A percentile compares a stretch with the other conserved stretches of the same genome.
phyloP scores from a whole-genome alignment of 495 filamentous ascomycete genomes.

The Stereocaulon alpinum region DNA sequence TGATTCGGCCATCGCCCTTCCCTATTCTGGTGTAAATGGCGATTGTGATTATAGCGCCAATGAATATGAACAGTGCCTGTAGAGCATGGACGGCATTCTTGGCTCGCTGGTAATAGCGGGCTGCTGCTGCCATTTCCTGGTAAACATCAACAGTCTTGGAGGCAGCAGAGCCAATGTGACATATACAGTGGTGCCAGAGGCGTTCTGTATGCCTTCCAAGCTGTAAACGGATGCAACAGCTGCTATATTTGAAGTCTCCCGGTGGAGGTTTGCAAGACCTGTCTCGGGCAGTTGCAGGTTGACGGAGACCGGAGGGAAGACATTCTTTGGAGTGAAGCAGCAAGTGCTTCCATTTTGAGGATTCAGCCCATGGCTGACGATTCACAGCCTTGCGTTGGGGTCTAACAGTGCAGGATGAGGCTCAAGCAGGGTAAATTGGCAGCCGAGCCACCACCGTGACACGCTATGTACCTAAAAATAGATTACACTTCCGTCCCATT shows the following conservation, averaged over 20 bases:
- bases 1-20: conserved; percentile 55
- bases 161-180: not conserved
- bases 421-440: not conserved
- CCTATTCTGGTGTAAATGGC: conserved; percentile 57
- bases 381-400: not conserved
- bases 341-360: conserved; percentile 1
- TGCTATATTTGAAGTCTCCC: not conserved
- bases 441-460: conserved; percentile 2
- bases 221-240: not conserved
- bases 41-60: conserved; percentile 64
- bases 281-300: conserved; percentile 7
- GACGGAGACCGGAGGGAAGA: not conserved
- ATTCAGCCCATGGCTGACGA: not conserved
- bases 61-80: conserved; percentile 58
- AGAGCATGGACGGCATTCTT: conserved; percentile 41
- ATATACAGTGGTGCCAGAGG: not conserved
- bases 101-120: conserved; percentile 11
- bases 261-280: not conserved
- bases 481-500: not conserved
- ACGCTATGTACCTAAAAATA: not conserved
- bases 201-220: not conserved
- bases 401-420: not conserved
- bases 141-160: not conserved
- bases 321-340: not conserved
- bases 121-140: conserved; percentile 5